phyloP scores from a whole-genome alignment of 2,329 filamentous ascomycete species.

The Aureobasidium uvarum region DNA sequence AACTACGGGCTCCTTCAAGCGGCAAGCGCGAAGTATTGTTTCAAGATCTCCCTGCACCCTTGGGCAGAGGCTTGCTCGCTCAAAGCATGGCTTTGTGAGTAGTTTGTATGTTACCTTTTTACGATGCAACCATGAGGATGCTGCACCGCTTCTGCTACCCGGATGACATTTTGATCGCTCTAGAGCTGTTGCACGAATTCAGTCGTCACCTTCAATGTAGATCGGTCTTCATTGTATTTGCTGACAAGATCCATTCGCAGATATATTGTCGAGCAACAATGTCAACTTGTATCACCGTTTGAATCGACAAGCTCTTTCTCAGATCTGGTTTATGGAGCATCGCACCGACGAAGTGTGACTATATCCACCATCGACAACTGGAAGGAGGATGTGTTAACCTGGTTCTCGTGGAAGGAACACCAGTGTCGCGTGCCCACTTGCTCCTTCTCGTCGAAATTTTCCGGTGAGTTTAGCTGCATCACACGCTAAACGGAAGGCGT shows the following conservation, averaged over 20 bases:
- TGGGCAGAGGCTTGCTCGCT: neutral
- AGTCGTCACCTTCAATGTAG: neutral
- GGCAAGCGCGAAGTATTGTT: neutral
- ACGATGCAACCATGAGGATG: neutral
- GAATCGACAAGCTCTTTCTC: neutral
- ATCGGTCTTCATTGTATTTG: neutral
- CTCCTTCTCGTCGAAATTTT: slow-evolving; percentile 6
- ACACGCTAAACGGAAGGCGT: slow-evolving; percentile 6
- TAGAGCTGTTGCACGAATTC: neutral
- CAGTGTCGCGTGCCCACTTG: slow-evolving; percentile 9
- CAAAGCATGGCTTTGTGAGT: neutral
- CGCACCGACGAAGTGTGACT: neutral
- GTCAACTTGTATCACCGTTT: neutral
- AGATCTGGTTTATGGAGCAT: too few relatives aligned
- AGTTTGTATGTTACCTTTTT: neutral
- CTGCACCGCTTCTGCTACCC: neutral
- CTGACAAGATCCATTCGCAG: too few relatives aligned
- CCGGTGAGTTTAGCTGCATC: slow-evolving; percentile 9
- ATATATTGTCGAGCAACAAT: neutral
- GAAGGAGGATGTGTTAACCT: neutral
- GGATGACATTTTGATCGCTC: neutral
- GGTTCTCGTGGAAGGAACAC: neutral
- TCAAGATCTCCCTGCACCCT: neutral
- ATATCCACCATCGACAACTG: neutral
- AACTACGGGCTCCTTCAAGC: neutral